Conservation (phyloP, 805 yeast genomes). For the Gaillardinia entomophila region DNA sequence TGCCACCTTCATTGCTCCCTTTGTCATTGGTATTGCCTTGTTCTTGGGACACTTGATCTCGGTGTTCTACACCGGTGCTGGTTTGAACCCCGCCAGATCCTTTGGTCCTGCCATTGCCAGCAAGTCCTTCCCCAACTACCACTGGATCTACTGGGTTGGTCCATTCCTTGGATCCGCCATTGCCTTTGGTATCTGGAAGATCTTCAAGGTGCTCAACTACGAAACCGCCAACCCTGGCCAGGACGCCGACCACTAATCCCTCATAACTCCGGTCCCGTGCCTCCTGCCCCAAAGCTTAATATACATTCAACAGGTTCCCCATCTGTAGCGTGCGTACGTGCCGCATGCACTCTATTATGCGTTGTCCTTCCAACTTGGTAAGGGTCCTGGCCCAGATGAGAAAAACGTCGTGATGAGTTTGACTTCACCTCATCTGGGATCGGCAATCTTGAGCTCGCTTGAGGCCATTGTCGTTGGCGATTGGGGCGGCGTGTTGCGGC, state of each 20-base stretch:
- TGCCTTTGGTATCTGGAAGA: conserved; percentile 63
- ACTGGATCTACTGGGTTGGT: conserved; percentile 93
- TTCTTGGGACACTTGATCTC: conserved; percentile 78
- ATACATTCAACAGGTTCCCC: too few species aligned
- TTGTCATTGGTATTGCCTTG: conserved; percentile 75
- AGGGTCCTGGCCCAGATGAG: too few species aligned
- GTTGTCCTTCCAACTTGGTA: too few species aligned
- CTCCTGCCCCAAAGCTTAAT: too few species aligned
- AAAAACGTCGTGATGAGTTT: too few species aligned
- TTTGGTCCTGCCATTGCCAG: conserved; percentile 80
- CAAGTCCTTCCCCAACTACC: conserved; percentile 69
- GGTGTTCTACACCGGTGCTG: conserved; percentile 85
- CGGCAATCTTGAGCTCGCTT: too few species aligned
- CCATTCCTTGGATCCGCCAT: conserved; percentile 68
- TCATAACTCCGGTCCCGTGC: too few species aligned
- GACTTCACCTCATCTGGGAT: too few species aligned
- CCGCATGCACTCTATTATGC: too few species aligned
- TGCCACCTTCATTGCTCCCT: conserved; percentile 74
- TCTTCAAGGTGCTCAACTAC: conserved; percentile 60
- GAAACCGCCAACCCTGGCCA: conserved; percentile 67
- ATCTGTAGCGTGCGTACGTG: too few species aligned
- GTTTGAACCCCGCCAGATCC: conserved; percentile 86
- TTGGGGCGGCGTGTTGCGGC: too few species aligned
- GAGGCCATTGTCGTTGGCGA: too few species aligned
- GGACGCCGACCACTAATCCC: conserved; percentile 42